Conservation (phyloP, 202 grass and related monocot species). For the Musa balbisiana region DNA sequence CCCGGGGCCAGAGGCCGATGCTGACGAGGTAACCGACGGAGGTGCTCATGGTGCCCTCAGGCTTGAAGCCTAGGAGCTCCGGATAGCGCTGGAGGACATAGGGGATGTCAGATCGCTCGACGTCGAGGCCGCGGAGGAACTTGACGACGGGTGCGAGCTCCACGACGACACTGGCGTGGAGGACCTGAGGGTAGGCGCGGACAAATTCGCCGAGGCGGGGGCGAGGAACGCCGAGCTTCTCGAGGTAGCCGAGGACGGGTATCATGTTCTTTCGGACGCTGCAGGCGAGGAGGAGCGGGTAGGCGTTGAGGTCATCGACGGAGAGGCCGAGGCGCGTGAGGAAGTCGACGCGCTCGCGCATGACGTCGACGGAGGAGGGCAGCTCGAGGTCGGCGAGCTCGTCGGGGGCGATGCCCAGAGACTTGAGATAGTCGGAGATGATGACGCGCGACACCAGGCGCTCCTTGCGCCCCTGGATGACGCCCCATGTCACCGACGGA, state of each 20-base stretch:
- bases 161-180: conserved; percentile 86
- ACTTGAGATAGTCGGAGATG: conserved; percentile 82
- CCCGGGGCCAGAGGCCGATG: conserved; percentile 64
- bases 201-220: conserved; percentile 59
- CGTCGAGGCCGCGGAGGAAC: conserved; percentile 77
- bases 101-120: conserved; percentile 77
- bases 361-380: conserved; percentile 82
- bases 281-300: conserved; percentile 77
- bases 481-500: conserved; percentile 93
- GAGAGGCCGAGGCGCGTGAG: conserved; percentile 81
- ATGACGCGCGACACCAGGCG: conserved; percentile 85
- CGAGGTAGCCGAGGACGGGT: conserved; percentile 89
- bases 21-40: conserved; percentile 84
- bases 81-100: conserved; percentile 73
- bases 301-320: conserved; percentile 77
- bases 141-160: conserved; percentile 69
- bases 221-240: conserved; percentile 78
- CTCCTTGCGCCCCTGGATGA: conserved; percentile 83
- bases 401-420: conserved; percentile 60
- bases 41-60: conserved; percentile 89
- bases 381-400: conserved; percentile 80
- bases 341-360: conserved; percentile 93
- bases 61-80: conserved; percentile 82
- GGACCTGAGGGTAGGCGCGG: conserved; percentile 67
- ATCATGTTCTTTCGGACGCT: conserved; percentile 83